phyloP scores from a whole-genome alignment of 768 basidiomycete genomes.

The Hericium coralloides region DNA sequence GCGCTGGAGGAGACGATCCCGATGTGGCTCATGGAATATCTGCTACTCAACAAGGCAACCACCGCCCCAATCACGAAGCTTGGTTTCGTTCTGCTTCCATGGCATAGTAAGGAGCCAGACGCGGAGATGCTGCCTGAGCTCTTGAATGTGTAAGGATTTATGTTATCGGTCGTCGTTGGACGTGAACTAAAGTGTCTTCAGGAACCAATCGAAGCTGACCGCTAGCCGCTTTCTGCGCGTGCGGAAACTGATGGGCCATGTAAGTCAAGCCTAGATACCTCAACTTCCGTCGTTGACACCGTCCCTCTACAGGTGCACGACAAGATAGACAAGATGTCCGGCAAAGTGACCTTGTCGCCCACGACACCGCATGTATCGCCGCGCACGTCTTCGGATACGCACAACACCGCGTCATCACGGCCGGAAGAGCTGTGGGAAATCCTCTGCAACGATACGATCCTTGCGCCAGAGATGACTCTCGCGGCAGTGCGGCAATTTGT shows the following conservation, averaged over 20 bases:
- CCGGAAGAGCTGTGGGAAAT: slow-evolving; percentile 76
- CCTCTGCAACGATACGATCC: slow-evolving; percentile 74
- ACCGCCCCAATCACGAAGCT: slow-evolving; percentile 57
- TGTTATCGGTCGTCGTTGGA: neutral
- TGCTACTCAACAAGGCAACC: slow-evolving; percentile 58
- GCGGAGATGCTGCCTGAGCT: slow-evolving; percentile 67
- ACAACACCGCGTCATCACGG: slow-evolving; percentile 4
- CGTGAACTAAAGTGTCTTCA: slow-evolving; percentile 19
- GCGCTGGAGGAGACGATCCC: slow-evolving; percentile 74
- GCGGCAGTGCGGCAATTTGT: slow-evolving; percentile 86
- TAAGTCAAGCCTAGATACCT: slow-evolving; percentile 27
- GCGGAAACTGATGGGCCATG: slow-evolving; percentile 76
- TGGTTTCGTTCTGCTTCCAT: slow-evolving; percentile 85
- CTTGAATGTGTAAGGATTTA: slow-evolving; percentile 65
- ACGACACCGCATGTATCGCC: slow-evolving; percentile 13
- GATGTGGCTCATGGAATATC: slow-evolving; percentile 81
- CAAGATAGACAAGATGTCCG: slow-evolving; percentile 56
- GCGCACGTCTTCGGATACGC: slow-evolving; percentile 9
- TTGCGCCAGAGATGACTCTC: slow-evolving; percentile 84
- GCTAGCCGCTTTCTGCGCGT: slow-evolving; percentile 82
- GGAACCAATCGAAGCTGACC: slow-evolving; percentile 76
- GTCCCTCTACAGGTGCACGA: slow-evolving; percentile 58
- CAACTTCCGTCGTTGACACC: slow-evolving; percentile 3
- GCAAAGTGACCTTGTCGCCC: slow-evolving; percentile 21
- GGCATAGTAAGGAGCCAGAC: slow-evolving; percentile 46